phyloP scores from a whole-genome alignment of 129 eudicot species.

The Ambrosia trifida region DNA sequence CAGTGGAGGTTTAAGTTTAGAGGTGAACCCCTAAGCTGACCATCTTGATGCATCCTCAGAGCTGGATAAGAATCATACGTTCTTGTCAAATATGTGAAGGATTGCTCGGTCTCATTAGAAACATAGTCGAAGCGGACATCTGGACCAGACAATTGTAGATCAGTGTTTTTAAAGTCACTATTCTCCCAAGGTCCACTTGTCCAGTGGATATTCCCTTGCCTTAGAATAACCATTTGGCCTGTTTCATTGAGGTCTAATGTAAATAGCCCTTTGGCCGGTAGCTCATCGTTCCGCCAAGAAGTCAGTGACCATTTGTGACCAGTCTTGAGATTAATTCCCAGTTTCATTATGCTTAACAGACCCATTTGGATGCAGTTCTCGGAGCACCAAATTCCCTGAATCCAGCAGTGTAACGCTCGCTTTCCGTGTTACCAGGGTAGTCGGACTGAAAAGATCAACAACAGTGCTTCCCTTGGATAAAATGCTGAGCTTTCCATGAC shows the following conservation, averaged over 20 bases:
- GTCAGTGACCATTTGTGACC: slow-evolving; percentile 47
- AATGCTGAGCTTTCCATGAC: slow-evolving; percentile 30
- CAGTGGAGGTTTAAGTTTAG: background rate
- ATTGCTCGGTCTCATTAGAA: slow-evolving; percentile 34
- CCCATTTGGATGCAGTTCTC: slow-evolving; percentile 27
- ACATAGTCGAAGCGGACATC: slow-evolving; percentile 22
- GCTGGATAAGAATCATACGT: slow-evolving; percentile 27
- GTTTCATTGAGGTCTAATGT: slow-evolving; percentile 29
- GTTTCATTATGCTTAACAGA: slow-evolving; percentile 44
- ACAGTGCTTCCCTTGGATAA: slow-evolving; percentile 4
- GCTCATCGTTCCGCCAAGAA: slow-evolving; percentile 33
- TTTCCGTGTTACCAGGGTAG: slow-evolving; percentile 1
- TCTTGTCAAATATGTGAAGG: slow-evolving; percentile 28
- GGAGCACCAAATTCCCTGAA: slow-evolving; percentile 41
- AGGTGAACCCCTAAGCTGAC: background rate
- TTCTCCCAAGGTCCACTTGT: slow-evolving; percentile 40
- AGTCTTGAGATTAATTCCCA: slow-evolving; percentile 43
- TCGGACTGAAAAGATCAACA: slow-evolving; percentile 28
- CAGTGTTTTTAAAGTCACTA: slow-evolving; percentile 19
- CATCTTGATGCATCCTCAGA: slow-evolving; percentile 23
- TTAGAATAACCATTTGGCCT: slow-evolving; percentile 25
- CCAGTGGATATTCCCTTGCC: slow-evolving; percentile 34
- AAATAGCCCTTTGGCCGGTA: slow-evolving; percentile 42
- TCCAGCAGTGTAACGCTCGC: slow-evolving; percentile 32
- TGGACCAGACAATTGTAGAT: background rate